Conservation (phyloP, 1,139 yeast species). For the Torulaspora globosa region DNA sequence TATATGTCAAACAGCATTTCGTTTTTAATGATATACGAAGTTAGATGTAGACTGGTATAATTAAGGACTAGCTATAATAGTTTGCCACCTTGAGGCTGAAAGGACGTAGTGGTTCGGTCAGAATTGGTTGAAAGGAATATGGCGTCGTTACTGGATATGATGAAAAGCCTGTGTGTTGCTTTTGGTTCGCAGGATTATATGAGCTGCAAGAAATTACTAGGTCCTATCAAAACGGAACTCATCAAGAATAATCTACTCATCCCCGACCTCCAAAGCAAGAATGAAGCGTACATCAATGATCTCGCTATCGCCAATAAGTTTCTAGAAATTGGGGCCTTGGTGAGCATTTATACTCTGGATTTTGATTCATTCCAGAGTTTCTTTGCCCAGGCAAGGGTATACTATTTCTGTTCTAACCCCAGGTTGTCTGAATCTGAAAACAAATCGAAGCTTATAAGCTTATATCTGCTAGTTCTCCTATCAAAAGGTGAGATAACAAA, state of each 20-base stretch:
- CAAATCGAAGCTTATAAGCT: conserved; percentile 71
- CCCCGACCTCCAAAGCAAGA: conserved; percentile 48
- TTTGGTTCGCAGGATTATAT: conserved; percentile 60
- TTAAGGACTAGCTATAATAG: not conserved
- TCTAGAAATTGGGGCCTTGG: conserved; percentile 81
- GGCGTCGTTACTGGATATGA: conserved; percentile 46
- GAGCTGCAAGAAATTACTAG: conserved; percentile 57
- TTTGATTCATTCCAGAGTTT: conserved; percentile 66
- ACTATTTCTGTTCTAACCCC: conserved; percentile 48
- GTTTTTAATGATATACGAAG: not conserved
- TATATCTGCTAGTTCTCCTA: conserved; percentile 69
- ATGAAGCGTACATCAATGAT: conserved; percentile 55
- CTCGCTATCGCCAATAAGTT: conserved; percentile 74
- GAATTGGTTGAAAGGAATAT: conserved; percentile 8
- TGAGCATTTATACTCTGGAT: conserved; percentile 61
- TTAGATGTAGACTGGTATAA: not conserved
- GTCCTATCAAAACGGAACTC: conserved; percentile 71
- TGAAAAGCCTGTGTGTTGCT: conserved; percentile 61
- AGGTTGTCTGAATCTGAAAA: conserved; percentile 55
- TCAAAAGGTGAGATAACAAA: conserved; percentile 80
- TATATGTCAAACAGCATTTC: not conserved
- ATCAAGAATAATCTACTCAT: conserved; percentile 73
- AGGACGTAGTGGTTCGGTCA: not conserved
- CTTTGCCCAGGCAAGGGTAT: conserved; percentile 72
- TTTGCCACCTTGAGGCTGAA: conserved; percentile 17